Evolutionary conservation across 495 filamentous ascomycete species (phyloP).

Genomic region (Penicillium desertorum): DNA sequence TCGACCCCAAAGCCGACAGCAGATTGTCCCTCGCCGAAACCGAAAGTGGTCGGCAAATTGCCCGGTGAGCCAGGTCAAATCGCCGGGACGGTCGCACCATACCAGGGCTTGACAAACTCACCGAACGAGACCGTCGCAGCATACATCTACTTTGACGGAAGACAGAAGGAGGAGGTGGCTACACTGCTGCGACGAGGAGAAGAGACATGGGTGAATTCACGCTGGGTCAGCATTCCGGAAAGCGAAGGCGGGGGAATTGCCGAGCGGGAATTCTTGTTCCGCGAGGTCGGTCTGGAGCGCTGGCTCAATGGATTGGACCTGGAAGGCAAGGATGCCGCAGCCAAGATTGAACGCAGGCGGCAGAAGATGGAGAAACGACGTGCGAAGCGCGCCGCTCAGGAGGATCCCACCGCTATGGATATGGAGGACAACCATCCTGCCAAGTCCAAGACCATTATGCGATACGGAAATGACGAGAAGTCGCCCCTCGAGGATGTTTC

Average conservation of each 20-base stretch:
- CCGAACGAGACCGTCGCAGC: constrained; percentile 96
- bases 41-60: constrained; percentile 72
- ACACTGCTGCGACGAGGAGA: constrained; percentile 90
- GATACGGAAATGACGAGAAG: constrained; percentile 72
- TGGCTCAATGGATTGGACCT: constrained; percentile 96
- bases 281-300: constrained; percentile 91
- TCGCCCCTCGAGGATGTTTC: constrained; percentile 71
- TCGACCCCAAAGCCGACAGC: constrained; percentile 74
- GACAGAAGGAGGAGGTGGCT: constrained; percentile 94
- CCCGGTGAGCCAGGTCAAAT: constrained; percentile 58
- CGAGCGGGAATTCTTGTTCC: constrained; percentile 95
- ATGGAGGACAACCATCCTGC: constrained; percentile 46
- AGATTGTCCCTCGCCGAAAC: constrained; percentile 70
- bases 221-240: constrained; percentile 93
- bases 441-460: constrained; percentile 61
- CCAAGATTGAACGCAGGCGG: constrained; percentile 81
- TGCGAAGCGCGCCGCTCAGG: constrained; percentile 57
- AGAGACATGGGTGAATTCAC: constrained; percentile 98
- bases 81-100: constrained; percentile 66
- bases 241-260: constrained; percentile 91
- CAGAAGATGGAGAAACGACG: constrained; percentile 87
- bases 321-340: constrained; percentile 81
- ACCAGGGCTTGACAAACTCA: constrained; percentile 82
- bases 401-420: constrained; percentile 50
- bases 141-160: constrained; percentile 98